Percentiles rank a stretch among this genome's conserved stretches.
Evolutionary conservation across 306 rosid species (phyloP).

Genomic region (Hippophae tibetana): DNA sequence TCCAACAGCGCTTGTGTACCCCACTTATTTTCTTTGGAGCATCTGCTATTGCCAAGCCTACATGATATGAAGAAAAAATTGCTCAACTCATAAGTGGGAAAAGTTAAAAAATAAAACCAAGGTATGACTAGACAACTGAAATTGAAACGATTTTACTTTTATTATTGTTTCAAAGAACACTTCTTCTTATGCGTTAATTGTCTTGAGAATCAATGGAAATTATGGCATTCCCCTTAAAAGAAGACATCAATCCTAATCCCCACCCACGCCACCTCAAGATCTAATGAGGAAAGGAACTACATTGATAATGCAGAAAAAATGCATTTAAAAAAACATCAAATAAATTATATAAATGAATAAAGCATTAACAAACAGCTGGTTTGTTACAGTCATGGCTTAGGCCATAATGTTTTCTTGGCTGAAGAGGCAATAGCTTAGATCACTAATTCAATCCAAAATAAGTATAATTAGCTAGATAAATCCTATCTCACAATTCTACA

Average conservation of each 20-base stretch:
- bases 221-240: too few species aligned
- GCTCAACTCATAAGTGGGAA: neutral
- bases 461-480: neutral
- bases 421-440: neutral
- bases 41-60: slow-evolving; percentile 62
- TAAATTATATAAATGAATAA: neutral
- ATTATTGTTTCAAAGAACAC: neutral
- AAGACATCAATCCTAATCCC: too few species aligned
- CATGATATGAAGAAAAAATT: slow-evolving; percentile 21
- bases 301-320: neutral
- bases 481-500: too few species aligned
- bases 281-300: too few species aligned
- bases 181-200: too few species aligned
- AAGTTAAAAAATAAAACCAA: slow-evolving; percentile 1
- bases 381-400: neutral
- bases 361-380: neutral
- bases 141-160: neutral
- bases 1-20: slow-evolving; percentile 98
- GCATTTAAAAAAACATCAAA: neutral
- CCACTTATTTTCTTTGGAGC: slow-evolving; percentile 89
- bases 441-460: neutral
- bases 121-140: slow-evolving; percentile 3
- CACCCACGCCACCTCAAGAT: too few species aligned
- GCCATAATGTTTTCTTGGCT: neutral
- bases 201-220: too few species aligned